Evolutionary conservation across 2,329 filamentous ascomycete species (phyloP), one percentile per base, ranked within the genome.

Genomic region (Cucurbitaria berberidis): DNA sequence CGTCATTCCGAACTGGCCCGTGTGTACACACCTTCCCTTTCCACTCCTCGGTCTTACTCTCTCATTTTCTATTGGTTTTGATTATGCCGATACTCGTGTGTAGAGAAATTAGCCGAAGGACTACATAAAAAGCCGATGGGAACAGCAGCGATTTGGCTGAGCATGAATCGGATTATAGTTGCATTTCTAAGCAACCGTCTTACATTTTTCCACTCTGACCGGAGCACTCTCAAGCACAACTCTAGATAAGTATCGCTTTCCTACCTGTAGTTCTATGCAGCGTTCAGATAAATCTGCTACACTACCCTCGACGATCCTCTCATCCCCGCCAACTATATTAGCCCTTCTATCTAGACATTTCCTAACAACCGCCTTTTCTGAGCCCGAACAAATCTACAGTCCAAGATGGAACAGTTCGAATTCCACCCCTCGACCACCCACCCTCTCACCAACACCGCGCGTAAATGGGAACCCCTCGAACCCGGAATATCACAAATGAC

Each of bases 401-500:
- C 29, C 18, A 36, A 19, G 15, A 55, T 55, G 52, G 30, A 55
- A 30, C 47, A 55, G 51, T 55, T 45, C 27, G 52, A 55, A 47
- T 51, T 55, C 42, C 47, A 55, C 42, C 35, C 22, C 43, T 42
- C 24, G 7, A 11, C 22, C 13, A 45, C 29, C 32, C 13, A 47
- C 18, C 51, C 51, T 5, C 26, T 18, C 30, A 27, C 48, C 8
- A 2, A 19, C 43, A 22, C 13, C 19, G 11, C 32, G 4, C 49
- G 42, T 30, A 21, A 5, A 29, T 54, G 51, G 51, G n/a, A 42
- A 36, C 3, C 27, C 9, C 52, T 55, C 38, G 52, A 55, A 47
- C 52, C 48, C 16, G 52, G 52, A 27, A 55, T 55, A 5, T 27
- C 52, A 4, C 52, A 55, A 55, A n/a, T 51, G 3, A 55, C 47